Conservation (phyloP, 495 filamentous ascomycete genomes). For the Penicillium fimorum region DNA sequence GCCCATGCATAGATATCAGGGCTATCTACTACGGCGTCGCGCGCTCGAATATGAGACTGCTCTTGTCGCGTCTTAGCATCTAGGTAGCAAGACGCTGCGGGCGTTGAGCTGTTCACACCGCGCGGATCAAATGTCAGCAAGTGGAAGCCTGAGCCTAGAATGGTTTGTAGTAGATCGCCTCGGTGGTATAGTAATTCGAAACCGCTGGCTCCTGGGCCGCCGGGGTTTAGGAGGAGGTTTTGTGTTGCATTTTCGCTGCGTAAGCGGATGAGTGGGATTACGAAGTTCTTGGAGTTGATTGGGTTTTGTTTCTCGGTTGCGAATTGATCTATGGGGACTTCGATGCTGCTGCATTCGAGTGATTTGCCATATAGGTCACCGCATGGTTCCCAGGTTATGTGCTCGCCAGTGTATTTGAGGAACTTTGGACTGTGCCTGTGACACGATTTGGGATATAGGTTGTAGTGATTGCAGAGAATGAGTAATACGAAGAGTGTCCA, state of each 20-base stretch:
- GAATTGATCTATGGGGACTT: constrained; percentile 49
- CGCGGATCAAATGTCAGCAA: constrained; percentile 47
- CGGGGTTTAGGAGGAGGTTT: constrained; percentile 47
- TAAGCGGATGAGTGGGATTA: constrained; percentile 43
- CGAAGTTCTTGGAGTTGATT: constrained; percentile 33
- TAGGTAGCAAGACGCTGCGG: constrained; percentile 39
- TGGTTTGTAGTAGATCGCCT: constrained; percentile 31
- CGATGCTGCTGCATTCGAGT: constrained; percentile 26
- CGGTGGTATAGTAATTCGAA: constrained; percentile 32
- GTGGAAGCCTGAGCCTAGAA: constrained; percentile 45
- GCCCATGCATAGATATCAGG: constrained; percentile 42
- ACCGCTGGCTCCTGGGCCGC: constrained; percentile 45
- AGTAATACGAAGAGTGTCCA: not conserved
- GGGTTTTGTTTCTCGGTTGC: constrained; percentile 7
- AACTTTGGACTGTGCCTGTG: not conserved
- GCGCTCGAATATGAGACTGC: constrained; percentile 25
- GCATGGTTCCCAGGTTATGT: constrained; percentile 39
- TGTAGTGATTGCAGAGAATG: not conserved
- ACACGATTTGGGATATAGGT: not conserved
- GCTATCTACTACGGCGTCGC: constrained; percentile 31
- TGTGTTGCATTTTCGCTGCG: constrained; percentile 37
- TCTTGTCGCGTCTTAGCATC: constrained; percentile 22
- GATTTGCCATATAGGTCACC: constrained; percentile 28
- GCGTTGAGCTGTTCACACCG: constrained; percentile 41
- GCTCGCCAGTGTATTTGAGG: constrained; percentile 32